Evolutionary conservation across 1,284 basidiomycete genomes (phyloP), one percentile per base, ranked within the genome.

Genomic region (Cystobasidiaceae sp.): DNA sequence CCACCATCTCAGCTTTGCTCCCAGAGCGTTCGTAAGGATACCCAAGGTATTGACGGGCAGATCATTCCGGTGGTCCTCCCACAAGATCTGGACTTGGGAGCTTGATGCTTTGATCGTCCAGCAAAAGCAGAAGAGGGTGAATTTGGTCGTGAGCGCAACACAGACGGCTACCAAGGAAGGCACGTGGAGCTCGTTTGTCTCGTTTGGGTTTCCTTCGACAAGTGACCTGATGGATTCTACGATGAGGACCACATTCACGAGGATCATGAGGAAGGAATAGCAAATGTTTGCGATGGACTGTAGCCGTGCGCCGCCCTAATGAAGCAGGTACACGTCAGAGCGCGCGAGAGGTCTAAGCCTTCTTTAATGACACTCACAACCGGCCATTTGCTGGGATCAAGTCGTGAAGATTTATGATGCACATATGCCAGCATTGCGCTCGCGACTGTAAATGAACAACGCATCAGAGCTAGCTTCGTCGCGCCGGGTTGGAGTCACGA

Each of bases 111-210:
- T 84, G 57, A 94, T 81, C 2, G 88, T 83, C 71, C 81, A 85
- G 77, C 92, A 94, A 78, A 93, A 94, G 4, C 93, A 45, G 78
- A 96, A 97, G 43, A 98, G 82, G 0, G 85, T 33, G 44, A 91
- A 81, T 77, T 98, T 98, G 71, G 89, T 86, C 46, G 82, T 89
- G 34, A 44, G 50, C 19, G 27, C 57, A 64, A 32, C 37, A 66
- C 71, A 51, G 21, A 67, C 44, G 11, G 62, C 33, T 37, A 43
- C 21, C 6, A 55, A 27, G 33, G 23, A 19, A n/a, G 43, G 41
- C 5, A 64, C n/a, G 65, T 23, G 9, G 4, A 37, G 8, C 19
- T 34, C n/a, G 48, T 32, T 84, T 8, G 85, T 81, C 1, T 83
- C 82, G 44, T 77, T 80, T 15, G 78, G 77, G 54, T 81, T 81